Evolutionary conservation across 1,139 yeast species (phyloP), one percentile per base, ranked within the genome.

Genomic region (Eremothecium cymbalariae): DNA sequence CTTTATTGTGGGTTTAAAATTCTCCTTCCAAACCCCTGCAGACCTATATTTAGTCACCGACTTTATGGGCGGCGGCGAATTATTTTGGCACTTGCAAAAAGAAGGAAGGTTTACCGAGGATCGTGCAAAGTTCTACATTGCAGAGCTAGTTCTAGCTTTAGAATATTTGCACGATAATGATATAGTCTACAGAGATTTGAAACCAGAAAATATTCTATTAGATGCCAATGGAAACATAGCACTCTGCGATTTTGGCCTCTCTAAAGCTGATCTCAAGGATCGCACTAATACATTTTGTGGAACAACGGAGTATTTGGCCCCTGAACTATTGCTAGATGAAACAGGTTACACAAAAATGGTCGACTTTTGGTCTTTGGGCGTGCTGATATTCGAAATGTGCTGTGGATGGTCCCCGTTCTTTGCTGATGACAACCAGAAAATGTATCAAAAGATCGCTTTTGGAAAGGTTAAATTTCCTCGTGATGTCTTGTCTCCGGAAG

Each of bases 391-490:
- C 57, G 93, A 81, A 60, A 80, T 81, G 90, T 79, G 96, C 60
- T 90, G 97, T 63, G 98, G 98, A 27, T 90, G 97, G 97, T 82
- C 95, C n/a, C 98, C 98, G 36, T 90, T 90, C 59, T 88, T 85
- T 55, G 97, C 97, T 27, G 96, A 88, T 44, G 90, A 84, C 57
- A 85, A 94, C 35, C 97, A 90, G 64, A 95, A 88, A 62, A 90
- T 90, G 97, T 90, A 90, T 65, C 88, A 88, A 64, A 90, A 90
- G 62, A 90, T 90, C 63, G 97, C 97, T 2, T 90, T 86, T 63
- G 97, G 98, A 43, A 90, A 90, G 59, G 97, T 90, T 19, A 72
- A 95, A 51, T 90, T 90, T 62, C 98, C 98, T 30, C 85, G 88
- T 57, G 97, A 90, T 55, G 93, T 90, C 8, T 67, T 90, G 40